A percentile compares a stretch with the other conserved stretches of the same genome.
Conservation (phyloP, 805 yeast species). For the Teunomyces funiuensis region DNA sequence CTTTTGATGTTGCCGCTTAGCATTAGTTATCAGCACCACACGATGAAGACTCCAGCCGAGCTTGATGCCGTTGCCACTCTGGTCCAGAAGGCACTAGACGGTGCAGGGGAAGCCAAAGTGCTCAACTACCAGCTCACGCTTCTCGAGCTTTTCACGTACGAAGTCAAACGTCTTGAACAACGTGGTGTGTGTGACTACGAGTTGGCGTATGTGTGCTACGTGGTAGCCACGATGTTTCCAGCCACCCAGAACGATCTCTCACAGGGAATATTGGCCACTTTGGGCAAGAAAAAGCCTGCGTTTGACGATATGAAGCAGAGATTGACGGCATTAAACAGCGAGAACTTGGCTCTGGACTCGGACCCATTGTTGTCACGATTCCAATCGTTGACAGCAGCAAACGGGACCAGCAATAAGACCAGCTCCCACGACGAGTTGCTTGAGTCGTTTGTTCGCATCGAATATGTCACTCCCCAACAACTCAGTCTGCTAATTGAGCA, state of each 20-base stretch:
- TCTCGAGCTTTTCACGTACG: conserved; percentile 35
- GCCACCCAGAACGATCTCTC: conserved; percentile 7
- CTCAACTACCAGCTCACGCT: conserved; percentile 29
- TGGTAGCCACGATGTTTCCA: conserved; percentile 13
- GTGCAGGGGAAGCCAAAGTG: conserved; percentile 14
- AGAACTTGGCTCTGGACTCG: background rate
- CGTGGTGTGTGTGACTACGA: conserved; percentile 40
- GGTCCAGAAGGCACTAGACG: background rate
- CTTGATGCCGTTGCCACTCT: conserved; percentile 5
- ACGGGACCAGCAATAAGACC: background rate
- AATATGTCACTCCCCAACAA: conserved; percentile 20
- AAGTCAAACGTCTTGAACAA: conserved; percentile 24
- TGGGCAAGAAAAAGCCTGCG: conserved; percentile 14
- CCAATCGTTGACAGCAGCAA: conserved; percentile 15
- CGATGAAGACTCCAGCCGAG: conserved; percentile 1
- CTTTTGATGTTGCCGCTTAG: background rate
- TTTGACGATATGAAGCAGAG: conserved; percentile 8
- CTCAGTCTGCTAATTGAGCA: conserved; percentile 13
- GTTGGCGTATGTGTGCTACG: conserved; percentile 31
- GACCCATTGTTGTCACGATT: conserved; percentile 30
- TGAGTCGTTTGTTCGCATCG: conserved; percentile 8
- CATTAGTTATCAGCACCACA: background rate
- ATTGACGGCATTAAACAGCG: background rate
- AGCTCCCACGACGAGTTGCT: background rate
- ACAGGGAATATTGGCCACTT: conserved; percentile 15